Evolutionary conservation across 1,284 basidiomycete species (phyloP), one percentile per base, ranked within the genome.

Genomic region (Volvariella surrecta): DNA sequence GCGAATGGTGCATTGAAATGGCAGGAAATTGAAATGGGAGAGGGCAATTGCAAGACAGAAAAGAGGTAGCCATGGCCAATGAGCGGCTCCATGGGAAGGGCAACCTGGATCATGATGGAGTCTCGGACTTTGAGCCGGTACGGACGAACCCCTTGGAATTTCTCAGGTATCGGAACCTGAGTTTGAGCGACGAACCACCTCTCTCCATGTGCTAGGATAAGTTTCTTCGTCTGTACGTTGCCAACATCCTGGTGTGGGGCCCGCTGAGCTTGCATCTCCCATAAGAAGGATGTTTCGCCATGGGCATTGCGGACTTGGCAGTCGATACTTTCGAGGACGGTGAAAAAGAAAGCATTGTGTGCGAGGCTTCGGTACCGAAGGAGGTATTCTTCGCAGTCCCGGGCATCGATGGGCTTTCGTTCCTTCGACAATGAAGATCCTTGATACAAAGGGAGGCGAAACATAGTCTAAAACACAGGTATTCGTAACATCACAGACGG

Each of bases 371-470:
- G 40, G 38, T 63, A 64, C n/a, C 52, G 48, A 7, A 52, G 30
- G 3, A 61, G 32, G 13, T 42, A 28, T 15, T n/a, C 34, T 15
- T 4, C 8, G 8, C 34, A 35, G 7, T 6, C n/a, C 7, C 8
- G 8, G 37, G 28, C 3, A 31, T 47, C 16, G 28, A 35, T 35
- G 6, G 13, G 7, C 15, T 43, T 19, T 18, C 15, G 20, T 1
- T 39, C 32, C 8, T 32, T 32, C 9, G 31, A 18, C 42, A 52
- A 3, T 54, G 50, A 34, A 21, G 47, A 9, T 20, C 19, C 15
- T 8, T 22, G 43, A n/a, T 69, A 57, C 15, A 74, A 53, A 9
- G 71, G 66, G 30, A 76, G 57, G 13, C 67, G 54, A 43, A 74
- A 73, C 11, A 76, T 45, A 3, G 73, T 74, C 73, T 76, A 39